These are phyloP conservation scores for Botryobasidium botryosum DNA, from an alignment of 768 basidiomycete species.

Conservation along the genomic window DNA sequence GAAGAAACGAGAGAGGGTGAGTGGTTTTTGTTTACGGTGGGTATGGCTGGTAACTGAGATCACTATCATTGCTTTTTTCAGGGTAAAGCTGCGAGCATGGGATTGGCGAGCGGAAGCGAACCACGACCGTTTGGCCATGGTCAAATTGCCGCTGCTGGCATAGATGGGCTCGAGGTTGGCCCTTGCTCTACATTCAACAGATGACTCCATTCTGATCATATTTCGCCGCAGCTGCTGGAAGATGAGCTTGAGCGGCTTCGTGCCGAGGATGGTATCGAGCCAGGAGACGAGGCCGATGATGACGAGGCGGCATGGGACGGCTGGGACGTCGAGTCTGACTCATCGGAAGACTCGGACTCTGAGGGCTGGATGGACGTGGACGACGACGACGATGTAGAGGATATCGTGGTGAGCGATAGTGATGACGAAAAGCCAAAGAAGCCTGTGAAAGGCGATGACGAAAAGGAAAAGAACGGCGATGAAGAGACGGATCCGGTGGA, in stretches of 20 bases:
- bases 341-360: constrained; percentile 37
- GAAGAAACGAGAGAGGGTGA: constrained; percentile 68
- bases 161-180: constrained; percentile 70
- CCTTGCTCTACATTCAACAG: neutral
- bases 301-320: constrained; percentile 65
- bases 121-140: constrained; percentile 73
- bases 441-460: constrained; percentile 12
- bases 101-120: constrained; percentile 36
- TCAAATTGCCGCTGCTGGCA: constrained; percentile 56
- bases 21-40: constrained; percentile 15
- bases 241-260: constrained; percentile 62
- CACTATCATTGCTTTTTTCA: constrained; percentile 19
- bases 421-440: constrained; percentile 39
- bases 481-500: constrained; percentile 7
- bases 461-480: constrained; percentile 10
- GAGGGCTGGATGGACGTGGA: constrained; percentile 68
- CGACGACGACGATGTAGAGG: constrained; percentile 39
- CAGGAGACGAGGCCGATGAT: constrained; percentile 35
- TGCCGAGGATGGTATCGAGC: constrained; percentile 36
- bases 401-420: constrained; percentile 70
- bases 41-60: too few relatives aligned
- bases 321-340: constrained; percentile 75
- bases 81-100: constrained; percentile 87
- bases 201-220: neutral
- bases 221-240: constrained; percentile 59